Conservation (phyloP, 495 filamentous ascomycete species). For the Penicillium psychrofluorescens region DNA sequence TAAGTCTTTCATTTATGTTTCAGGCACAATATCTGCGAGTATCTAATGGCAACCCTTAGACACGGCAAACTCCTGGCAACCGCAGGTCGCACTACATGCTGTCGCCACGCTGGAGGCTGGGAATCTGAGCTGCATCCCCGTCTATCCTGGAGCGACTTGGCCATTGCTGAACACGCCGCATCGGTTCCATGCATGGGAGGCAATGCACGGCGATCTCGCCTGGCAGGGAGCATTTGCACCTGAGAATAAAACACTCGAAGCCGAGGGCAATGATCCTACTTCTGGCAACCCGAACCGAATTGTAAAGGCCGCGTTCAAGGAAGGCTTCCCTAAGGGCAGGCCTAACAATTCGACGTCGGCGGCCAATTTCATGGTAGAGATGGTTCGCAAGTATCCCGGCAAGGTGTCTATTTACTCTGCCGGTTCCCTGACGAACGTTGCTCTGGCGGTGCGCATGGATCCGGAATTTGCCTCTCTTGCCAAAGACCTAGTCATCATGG, state of each 20-base stretch:
- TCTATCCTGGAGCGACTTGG: conserved; percentile 23
- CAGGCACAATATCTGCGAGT: neutral
- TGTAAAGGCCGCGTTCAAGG: conserved; percentile 23
- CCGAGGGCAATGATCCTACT: conserved; percentile 22
- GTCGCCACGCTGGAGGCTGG: conserved; percentile 25
- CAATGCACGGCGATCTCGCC: conserved; percentile 24
- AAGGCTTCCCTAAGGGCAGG: conserved; percentile 24
- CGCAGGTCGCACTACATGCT: conserved; percentile 20
- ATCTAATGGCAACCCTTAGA: conserved; percentile 5
- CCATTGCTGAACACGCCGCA: conserved; percentile 25
- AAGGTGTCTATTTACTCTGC: conserved; percentile 26
- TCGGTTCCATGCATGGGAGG: conserved; percentile 24
- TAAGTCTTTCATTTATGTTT: conserved; percentile 1
- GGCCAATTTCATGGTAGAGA: conserved; percentile 31
- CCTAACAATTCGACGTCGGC: conserved; percentile 22
- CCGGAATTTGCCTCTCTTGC: conserved; percentile 29
- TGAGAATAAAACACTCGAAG: conserved; percentile 20
- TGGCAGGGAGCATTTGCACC: conserved; percentile 28
- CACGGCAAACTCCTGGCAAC: conserved; percentile 26
- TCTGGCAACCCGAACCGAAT: conserved; percentile 24
- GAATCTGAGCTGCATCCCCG: conserved; percentile 27
- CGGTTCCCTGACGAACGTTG: conserved; percentile 36
- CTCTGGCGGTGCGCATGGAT: conserved; percentile 31
- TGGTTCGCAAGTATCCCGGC: conserved; percentile 30
- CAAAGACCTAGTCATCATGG: conserved; percentile 34